Conservation (phyloP, 1,284 basidiomycete genomes). For the Bjerkandera adusta region DNA sequence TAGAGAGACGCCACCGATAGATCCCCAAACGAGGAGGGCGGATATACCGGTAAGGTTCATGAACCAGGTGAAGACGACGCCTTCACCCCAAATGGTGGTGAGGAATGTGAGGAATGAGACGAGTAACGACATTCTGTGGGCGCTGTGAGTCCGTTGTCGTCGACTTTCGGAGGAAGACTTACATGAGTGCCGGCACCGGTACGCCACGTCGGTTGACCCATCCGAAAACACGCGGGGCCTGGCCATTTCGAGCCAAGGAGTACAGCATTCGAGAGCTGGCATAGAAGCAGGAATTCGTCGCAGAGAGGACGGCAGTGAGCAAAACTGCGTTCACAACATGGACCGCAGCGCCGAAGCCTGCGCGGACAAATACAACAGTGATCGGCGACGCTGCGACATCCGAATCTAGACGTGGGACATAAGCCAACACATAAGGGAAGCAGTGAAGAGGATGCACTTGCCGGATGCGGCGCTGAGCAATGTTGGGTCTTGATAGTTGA, state of each 20-base stretch:
- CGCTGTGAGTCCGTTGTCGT: background rate
- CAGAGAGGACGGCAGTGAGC: slow-evolving; percentile 63
- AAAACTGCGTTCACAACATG: slow-evolving; percentile 59
- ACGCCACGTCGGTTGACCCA: slow-evolving; percentile 63
- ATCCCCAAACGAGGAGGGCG: slow-evolving; percentile 64
- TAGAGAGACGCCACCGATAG: slow-evolving; percentile 51
- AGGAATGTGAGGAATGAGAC: slow-evolving; percentile 49
- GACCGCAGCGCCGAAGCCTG: slow-evolving; percentile 55
- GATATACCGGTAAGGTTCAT: slow-evolving; percentile 70
- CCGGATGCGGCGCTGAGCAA: slow-evolving; percentile 43
- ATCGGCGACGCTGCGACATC: slow-evolving; percentile 52
- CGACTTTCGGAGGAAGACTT: slow-evolving; percentile 17
- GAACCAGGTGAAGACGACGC: slow-evolving; percentile 55
- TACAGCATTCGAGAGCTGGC: slow-evolving; percentile 81
- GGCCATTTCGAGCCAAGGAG: slow-evolving; percentile 73
- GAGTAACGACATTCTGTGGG: slow-evolving; percentile 39
- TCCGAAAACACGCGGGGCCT: slow-evolving; percentile 78
- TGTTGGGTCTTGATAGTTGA: slow-evolving; percentile 50
- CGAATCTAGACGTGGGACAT: slow-evolving; percentile 33
- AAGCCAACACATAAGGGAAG: background rate
- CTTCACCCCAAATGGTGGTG: slow-evolving; percentile 54
- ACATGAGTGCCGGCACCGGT: slow-evolving; percentile 52
- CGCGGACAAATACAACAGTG: slow-evolving; percentile 56
- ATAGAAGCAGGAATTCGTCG: slow-evolving; percentile 67
- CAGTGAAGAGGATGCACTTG: slow-evolving; percentile 22